Evolutionary conservation across 2,329 filamentous ascomycete genomes (phyloP).

Genomic region (Sclerotinia subarctica): DNA sequence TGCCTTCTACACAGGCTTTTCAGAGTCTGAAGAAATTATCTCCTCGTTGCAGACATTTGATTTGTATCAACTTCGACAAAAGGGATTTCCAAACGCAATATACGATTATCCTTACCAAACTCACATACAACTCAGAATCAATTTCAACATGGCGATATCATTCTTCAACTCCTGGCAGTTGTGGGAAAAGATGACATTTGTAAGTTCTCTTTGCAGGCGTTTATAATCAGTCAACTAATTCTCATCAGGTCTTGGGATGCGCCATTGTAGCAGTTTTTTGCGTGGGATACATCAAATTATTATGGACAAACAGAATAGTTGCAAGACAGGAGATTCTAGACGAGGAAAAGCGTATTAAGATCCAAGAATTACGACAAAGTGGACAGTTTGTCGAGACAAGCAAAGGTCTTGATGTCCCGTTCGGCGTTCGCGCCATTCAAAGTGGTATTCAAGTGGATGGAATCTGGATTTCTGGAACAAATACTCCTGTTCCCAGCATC

Average conservation of each 20-base stretch:
- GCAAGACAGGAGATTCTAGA: conserved; percentile 62
- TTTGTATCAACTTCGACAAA: conserved; percentile 5
- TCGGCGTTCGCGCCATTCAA: conserved; percentile 82
- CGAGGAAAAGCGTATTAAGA: conserved; percentile 58
- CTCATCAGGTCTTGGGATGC: conserved; percentile 63
- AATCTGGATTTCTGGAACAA: conserved; percentile 60
- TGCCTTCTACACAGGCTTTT: not conserved
- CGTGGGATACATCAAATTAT: conserved; percentile 65
- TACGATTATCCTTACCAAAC: not conserved
- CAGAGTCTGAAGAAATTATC: conserved; percentile 7
- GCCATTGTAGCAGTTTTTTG: conserved; percentile 69
- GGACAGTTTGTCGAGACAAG: conserved; percentile 40
- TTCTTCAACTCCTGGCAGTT: conserved; percentile 72
- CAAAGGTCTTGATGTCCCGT: conserved; percentile 65
- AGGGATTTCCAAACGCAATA: not conserved
- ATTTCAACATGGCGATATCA: conserved; percentile 30
- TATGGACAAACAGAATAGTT: conserved; percentile 54
- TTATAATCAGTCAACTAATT: conserved; percentile 15
- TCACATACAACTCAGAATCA: not conserved
- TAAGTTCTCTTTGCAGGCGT: conserved; percentile 47
- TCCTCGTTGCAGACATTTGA: not conserved
- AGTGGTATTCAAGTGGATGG: conserved; percentile 80
- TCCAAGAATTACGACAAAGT: conserved; percentile 53
- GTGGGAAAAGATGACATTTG: conserved; percentile 90
- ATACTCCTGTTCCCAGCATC: conserved; percentile 31